Evolutionary conservation across 2,329 filamentous ascomycete genomes (phyloP).

Genomic region (Capronia epimyces): DNA sequence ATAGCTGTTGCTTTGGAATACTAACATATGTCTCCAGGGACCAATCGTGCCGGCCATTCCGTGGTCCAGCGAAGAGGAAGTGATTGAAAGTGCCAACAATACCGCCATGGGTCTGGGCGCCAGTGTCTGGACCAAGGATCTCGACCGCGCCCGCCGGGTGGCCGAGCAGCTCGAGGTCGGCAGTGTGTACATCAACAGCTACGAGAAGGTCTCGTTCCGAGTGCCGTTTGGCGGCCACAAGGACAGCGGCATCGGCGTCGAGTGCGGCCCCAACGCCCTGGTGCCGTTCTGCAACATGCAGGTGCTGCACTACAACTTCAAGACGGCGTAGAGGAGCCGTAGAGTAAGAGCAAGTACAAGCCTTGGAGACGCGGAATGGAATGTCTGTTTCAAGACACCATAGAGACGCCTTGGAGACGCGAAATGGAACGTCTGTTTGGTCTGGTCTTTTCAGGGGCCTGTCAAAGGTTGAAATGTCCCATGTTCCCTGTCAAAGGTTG

Average conservation of each 20-base stretch:
- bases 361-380: too few relatives aligned
- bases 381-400: constrained; percentile 42
- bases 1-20: constrained; percentile 20
- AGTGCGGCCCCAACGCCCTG: constrained; percentile 26
- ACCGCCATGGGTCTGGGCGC: constrained; percentile 20
- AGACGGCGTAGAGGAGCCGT: too few relatives aligned
- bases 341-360: too few relatives aligned
- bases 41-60: constrained; percentile 59
- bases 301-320: too few relatives aligned
- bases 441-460: too few relatives aligned
- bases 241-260: constrained; percentile 29
- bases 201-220: not conserved
- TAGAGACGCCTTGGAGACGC: too few relatives aligned
- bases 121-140: constrained; percentile 23
- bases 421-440: constrained; percentile 17
- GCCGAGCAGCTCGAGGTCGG: constrained; percentile 24
- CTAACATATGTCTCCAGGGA: constrained; percentile 28
- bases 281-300: too few relatives aligned
- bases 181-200: constrained; percentile 28
- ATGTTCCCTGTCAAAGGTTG: too few relatives aligned
- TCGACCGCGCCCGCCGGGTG: constrained; percentile 18
- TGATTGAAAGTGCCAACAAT: constrained; percentile 14
- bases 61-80: constrained; percentile 42
- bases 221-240: constrained; percentile 57
- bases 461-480: too few relatives aligned